These are phyloP conservation scores for Luffa aegyptiaca DNA, from an alignment of 306 rosid species.

Conservation along the genomic window DNA sequence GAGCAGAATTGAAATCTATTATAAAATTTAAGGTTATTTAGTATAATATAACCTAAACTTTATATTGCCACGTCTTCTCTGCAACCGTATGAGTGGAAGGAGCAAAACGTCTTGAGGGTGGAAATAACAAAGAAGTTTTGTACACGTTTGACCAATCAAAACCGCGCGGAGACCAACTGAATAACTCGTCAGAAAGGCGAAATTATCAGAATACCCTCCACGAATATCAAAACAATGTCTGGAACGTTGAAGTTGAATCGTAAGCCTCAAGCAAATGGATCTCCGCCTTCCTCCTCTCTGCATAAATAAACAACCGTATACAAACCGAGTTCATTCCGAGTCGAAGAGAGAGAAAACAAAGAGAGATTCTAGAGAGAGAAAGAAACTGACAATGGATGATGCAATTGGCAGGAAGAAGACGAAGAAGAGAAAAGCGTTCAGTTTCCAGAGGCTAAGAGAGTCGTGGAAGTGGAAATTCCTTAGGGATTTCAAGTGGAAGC, in stretches of 20 bases:
- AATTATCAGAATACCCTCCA: not conserved
- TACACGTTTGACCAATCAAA: not conserved
- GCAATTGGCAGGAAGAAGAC: constrained; percentile 15
- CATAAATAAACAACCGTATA: not conserved
- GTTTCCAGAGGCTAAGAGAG: not conserved
- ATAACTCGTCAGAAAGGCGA: not conserved
- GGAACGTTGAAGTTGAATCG: not conserved
- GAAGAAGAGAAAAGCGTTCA: constrained; percentile 6
- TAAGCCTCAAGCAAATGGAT: not conserved
- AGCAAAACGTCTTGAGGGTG: not conserved
- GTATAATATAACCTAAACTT: not conserved
- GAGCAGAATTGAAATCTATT: too few relatives aligned
- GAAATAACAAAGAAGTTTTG: not conserved
- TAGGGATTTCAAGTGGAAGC: constrained; percentile 40
- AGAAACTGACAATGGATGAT: not conserved
- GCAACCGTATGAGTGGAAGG: not conserved
- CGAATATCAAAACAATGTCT: not conserved
- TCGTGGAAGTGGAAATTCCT: constrained; percentile 35
- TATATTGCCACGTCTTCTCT: not conserved
- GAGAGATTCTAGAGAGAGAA: not conserved
- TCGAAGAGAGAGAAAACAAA: not conserved
- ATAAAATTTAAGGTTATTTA: too few relatives aligned
- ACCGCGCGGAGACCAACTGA: not conserved
- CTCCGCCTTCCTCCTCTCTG: not conserved
- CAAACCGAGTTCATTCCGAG: not conserved